These are phyloP conservation scores for Arachnomyces sp. DNA, from an alignment of 2,329 filamentous ascomycete genomes.

Conservation along the genomic window DNA sequence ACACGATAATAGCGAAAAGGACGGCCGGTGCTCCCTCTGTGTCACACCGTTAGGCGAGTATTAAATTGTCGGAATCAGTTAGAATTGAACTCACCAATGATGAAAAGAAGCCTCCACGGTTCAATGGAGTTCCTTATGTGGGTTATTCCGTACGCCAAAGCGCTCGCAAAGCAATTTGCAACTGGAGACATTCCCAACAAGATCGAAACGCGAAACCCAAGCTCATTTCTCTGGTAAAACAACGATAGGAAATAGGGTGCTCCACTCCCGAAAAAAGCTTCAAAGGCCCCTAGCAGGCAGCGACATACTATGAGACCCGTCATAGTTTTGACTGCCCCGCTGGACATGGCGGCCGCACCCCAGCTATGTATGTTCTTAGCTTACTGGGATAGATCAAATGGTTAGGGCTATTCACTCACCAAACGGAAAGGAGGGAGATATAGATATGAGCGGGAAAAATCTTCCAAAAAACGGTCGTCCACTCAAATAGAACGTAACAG, in stretches of 20 bases:
- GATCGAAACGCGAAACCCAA: too few relatives aligned
- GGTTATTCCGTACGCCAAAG: too few relatives aligned
- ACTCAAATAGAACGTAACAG: constrained; percentile 20
- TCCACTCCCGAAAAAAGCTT: too few relatives aligned
- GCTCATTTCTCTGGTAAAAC: too few relatives aligned
- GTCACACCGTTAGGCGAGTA: too few relatives aligned
- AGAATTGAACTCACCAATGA: constrained; percentile 27
- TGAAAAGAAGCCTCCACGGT: constrained; percentile 41
- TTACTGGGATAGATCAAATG: neutral
- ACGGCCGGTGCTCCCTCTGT: constrained; percentile 36
- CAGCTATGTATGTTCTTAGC: constrained; percentile 10
- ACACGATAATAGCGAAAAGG: constrained; percentile 34
- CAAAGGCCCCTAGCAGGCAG: too few relatives aligned
- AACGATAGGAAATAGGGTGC: too few relatives aligned
- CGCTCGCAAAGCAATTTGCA: too few relatives aligned
- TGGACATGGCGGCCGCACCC: constrained; percentile 20
- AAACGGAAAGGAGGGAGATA: constrained; percentile 15
- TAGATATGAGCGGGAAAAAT: constrained; percentile 19
- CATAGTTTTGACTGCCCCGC: constrained; percentile 16
- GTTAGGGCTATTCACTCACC: constrained; percentile 8
- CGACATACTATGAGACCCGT: too few relatives aligned
- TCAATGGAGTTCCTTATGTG: too few relatives aligned
- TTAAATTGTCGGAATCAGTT: neutral
- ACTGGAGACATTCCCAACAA: too few relatives aligned
- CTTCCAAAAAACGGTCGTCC: constrained; percentile 20